phyloP scores from a whole-genome alignment of 345 rosid genomes.

The Salix exigua region DNA sequence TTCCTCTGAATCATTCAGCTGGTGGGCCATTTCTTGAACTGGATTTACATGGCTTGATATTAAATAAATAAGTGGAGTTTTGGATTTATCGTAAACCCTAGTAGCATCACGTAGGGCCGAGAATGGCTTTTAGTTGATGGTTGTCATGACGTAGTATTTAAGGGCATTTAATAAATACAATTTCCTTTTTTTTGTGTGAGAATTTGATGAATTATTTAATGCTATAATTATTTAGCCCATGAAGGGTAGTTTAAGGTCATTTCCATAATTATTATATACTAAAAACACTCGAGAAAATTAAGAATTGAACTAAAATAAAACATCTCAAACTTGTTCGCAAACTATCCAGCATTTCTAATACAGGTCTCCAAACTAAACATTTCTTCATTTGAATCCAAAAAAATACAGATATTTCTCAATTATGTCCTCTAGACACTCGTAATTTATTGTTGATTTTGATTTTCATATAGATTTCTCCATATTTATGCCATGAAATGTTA shows the following conservation, averaged over 20 bases:
- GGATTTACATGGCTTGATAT: slow-evolving; percentile 17
- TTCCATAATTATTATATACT: neutral
- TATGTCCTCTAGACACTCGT: neutral
- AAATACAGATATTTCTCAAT: neutral
- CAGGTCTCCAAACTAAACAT: neutral
- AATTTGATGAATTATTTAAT: neutral
- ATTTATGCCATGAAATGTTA: neutral
- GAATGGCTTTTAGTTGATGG: slow-evolving; percentile 18
- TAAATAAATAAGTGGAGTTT: neutral
- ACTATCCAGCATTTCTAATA: neutral
- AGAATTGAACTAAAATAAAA: neutral
- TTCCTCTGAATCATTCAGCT: slow-evolving; percentile 44
- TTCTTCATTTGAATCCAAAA: neutral
- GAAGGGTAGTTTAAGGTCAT: neutral
- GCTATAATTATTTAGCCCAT: neutral
- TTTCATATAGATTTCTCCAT: too few species aligned
- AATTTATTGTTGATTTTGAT: too few species aligned
- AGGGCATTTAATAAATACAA: neutral
- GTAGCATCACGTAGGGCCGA: slow-evolving; percentile 18
- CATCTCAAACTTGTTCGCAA: neutral
- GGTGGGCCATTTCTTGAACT: slow-evolving; percentile 30
- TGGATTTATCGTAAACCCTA: slow-evolving; percentile 24
- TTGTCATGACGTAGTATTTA: slow-evolving; percentile 7
- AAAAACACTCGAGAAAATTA: neutral
- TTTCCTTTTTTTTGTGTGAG: too few species aligned